These are phyloP conservation scores for Penicillium egyptiacum DNA, from an alignment of 495 filamentous ascomycete genomes.

Conservation along the genomic window DNA sequence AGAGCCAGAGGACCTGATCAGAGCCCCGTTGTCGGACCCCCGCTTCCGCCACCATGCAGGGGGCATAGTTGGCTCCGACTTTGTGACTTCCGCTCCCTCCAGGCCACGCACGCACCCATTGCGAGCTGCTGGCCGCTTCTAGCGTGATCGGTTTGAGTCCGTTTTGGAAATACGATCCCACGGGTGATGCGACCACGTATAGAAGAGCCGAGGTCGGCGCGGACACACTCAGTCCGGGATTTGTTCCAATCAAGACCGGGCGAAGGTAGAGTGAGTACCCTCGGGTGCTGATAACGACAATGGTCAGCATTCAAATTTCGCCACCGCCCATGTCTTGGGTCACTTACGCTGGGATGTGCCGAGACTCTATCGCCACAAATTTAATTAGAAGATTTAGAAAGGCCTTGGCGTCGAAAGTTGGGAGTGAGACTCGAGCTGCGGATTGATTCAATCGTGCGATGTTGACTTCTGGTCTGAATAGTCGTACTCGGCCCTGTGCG, in stretches of 20 bases:
- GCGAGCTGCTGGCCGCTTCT: slow-evolving; percentile 5
- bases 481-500: slow-evolving; percentile 64
- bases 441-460: slow-evolving; percentile 64
- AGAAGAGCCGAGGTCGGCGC: slow-evolving; percentile 69
- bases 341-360: slow-evolving; percentile 10
- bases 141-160: slow-evolving; percentile 14
- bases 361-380: slow-evolving; percentile 43
- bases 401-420: slow-evolving; percentile 62
- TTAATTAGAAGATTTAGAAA: slow-evolving; percentile 63
- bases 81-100: slow-evolving; percentile 27
- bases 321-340: neutral
- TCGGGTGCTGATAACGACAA: slow-evolving; percentile 3
- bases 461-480: slow-evolving; percentile 75
- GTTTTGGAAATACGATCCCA: slow-evolving; percentile 7
- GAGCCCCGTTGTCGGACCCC: slow-evolving; percentile 19
- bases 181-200: slow-evolving; percentile 58
- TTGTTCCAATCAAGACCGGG: slow-evolving; percentile 74
- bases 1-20: slow-evolving; percentile 33
- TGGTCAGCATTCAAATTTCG: neutral
- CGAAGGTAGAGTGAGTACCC: slow-evolving; percentile 58
- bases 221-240: slow-evolving; percentile 69
- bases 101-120: slow-evolving; percentile 27
- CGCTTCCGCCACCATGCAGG: slow-evolving; percentile 20
- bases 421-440: slow-evolving; percentile 68
- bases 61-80: slow-evolving; percentile 34